These are phyloP conservation scores for Rosa rugosa DNA, from an alignment of 306 rosid genomes.

Conservation along the genomic window DNA sequence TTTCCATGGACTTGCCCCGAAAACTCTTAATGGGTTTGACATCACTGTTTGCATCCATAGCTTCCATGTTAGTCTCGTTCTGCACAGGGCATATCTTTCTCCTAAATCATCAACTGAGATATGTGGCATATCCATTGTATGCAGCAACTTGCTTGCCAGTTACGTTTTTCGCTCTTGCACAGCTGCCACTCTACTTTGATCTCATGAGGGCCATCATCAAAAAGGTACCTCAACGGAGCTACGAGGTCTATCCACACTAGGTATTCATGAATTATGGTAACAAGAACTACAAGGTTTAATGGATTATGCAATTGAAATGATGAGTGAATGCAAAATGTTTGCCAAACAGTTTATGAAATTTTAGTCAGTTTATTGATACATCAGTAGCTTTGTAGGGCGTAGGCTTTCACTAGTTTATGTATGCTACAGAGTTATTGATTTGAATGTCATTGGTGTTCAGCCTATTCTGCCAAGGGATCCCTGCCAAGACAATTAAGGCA, in stretches of 20 bases:
- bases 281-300: neutral
- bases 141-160: slow-evolving; percentile 44
- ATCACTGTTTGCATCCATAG: slow-evolving; percentile 44
- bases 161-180: slow-evolving; percentile 41
- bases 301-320: neutral
- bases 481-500: too few species aligned
- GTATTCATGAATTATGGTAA: neutral
- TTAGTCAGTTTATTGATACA: neutral
- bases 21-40: slow-evolving; percentile 46
- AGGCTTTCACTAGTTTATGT: neutral
- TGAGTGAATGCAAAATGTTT: neutral
- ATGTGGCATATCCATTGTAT: slow-evolving; percentile 40
- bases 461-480: too few species aligned
- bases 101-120: slow-evolving; percentile 25
- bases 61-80: slow-evolving; percentile 46
- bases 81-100: slow-evolving; percentile 45
- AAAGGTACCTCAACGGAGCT: slow-evolving; percentile 39
- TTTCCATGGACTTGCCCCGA: slow-evolving; percentile 32
- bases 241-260: slow-evolving; percentile 24
- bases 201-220: slow-evolving; percentile 43
- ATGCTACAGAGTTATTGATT: too few species aligned
- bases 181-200: slow-evolving; percentile 51
- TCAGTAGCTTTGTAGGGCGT: neutral
- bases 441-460: too few species aligned
- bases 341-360: neutral